phyloP scores from a whole-genome alignment of 805 yeast species.

The Helenozyma baotianmanensis region DNA sequence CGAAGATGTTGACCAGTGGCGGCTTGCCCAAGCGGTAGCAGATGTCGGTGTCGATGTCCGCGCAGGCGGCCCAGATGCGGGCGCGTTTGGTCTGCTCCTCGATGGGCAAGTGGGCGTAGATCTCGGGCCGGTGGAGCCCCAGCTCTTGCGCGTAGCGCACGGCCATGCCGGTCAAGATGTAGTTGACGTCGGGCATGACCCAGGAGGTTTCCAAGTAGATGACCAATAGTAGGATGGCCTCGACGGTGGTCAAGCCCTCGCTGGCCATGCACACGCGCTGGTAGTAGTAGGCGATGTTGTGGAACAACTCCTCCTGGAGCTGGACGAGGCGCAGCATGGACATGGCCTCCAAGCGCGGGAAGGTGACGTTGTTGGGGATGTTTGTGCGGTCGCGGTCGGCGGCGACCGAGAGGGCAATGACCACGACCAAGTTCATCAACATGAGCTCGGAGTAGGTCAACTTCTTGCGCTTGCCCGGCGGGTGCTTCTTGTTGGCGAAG shows the following conservation, averaged over 20 bases:
- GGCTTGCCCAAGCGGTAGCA: constrained; percentile 47
- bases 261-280: constrained; percentile 45
- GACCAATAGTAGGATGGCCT: constrained; percentile 47
- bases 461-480: constrained; percentile 6
- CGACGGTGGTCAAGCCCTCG: constrained; percentile 49
- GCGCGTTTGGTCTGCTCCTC: constrained; percentile 37
- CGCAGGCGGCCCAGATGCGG: constrained; percentile 48
- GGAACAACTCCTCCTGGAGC: constrained; percentile 11
- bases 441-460: constrained; percentile 30
- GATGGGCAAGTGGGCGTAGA: constrained; percentile 29
- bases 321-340: constrained; percentile 6
- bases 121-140: constrained; percentile 52
- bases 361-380: neutral
- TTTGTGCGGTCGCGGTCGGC: constrained; percentile 13
- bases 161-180: constrained; percentile 40
- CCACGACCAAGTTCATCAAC: constrained; percentile 27
- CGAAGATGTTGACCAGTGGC: constrained; percentile 39
- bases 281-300: constrained; percentile 35
- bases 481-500: constrained; percentile 14
- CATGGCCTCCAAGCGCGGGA: constrained; percentile 2
- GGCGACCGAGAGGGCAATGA: constrained; percentile 21
- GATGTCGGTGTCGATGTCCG: constrained; percentile 40
- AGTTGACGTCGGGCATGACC: constrained; percentile 39
- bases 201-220: constrained; percentile 24
- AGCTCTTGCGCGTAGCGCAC: constrained; percentile 52